Conservation (phyloP, 371 early-diverging fungal species). For the Rhizopus delemar region DNA sequence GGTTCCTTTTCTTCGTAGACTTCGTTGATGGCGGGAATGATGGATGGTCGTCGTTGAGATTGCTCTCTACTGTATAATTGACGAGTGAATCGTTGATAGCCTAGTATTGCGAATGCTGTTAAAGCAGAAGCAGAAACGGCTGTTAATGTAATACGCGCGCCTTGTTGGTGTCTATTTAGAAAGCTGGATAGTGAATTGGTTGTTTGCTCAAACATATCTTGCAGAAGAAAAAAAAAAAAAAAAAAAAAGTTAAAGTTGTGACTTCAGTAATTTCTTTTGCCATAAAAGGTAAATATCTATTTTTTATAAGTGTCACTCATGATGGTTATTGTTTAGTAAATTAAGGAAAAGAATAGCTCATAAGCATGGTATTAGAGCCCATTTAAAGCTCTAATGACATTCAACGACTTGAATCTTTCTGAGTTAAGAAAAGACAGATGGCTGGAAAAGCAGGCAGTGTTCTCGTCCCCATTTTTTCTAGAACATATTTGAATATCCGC, state of each 20-base stretch:
- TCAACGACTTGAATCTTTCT: no score
- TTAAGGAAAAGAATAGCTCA: no score
- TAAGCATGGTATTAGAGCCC: no score
- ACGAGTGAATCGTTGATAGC: conserved; percentile 47
- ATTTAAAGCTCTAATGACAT: no score
- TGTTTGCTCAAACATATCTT: not conserved
- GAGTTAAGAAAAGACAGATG: no score
- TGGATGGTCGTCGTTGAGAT: conserved; percentile 25
- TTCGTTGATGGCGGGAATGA: conserved; percentile 14
- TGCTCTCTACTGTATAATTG: conserved; percentile 6
- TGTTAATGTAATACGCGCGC: conserved; percentile 35
- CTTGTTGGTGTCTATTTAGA: conserved; percentile 24
- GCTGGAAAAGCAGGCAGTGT: no score
- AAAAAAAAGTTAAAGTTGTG: not conserved
- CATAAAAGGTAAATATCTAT: no score
- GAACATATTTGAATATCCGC: not conserved
- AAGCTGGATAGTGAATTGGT: conserved; percentile 8
- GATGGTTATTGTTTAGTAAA: no score
- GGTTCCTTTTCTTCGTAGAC: conserved; percentile 2
- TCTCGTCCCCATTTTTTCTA: no score
- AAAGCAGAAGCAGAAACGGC: conserved; percentile 60
- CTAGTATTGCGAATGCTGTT: conserved; percentile 57
- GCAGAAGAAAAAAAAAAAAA: not conserved
- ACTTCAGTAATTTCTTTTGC: no score
- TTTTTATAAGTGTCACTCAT: no score